Evolutionary conservation across 345 rosid genomes (phyloP), one percentile per base, ranked within the genome.

Genomic region (Garcia nutans): DNA sequence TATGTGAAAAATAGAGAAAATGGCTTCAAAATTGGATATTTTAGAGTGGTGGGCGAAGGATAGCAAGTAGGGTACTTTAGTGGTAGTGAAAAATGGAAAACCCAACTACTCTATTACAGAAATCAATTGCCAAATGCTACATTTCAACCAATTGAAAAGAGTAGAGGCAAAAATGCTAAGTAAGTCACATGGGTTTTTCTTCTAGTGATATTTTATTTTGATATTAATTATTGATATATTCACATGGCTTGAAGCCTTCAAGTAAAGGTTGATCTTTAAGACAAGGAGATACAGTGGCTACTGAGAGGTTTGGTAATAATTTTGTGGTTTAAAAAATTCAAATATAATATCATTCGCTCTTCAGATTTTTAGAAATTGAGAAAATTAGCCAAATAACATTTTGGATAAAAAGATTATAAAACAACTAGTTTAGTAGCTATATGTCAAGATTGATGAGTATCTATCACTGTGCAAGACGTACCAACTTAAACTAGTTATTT

Each of bases 161-260:
- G 85, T 78, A 84, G 98, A 83, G 97, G 88, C 79, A 92, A 92
- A 70, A 93, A 90, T 77, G 98, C 93, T 0, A 93, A 88, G 86
- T 96, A 93, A 79, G 94, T 92, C 20, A 92, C 92, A 26, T 93
- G 98, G 98, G 96, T 93, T 70, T 78, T 93, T 77, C 97, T 93
- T 71, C 97, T 91, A 90, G 97, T 33, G 91, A 12, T 61, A 77
- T 89, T 49, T 75, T 90, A 71, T 83, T 93, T 65, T 93, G 98
- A 95, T 28, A 28, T 28, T 28, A 28, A 28, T 28, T 28, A 28
- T 28, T 28, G 31, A 28, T 2, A 28, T 28, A 28, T 28, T 28
- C 31, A 79, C 94, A 54, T 83, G 89, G 84, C 93, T 93, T 59
- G 95, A 93, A 50, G 71, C 95, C 70, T 80, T 91, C 62, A 93